Base-by-base conservation (phyloP, 345 rosid species). In the Clausena lansium region DNA sequence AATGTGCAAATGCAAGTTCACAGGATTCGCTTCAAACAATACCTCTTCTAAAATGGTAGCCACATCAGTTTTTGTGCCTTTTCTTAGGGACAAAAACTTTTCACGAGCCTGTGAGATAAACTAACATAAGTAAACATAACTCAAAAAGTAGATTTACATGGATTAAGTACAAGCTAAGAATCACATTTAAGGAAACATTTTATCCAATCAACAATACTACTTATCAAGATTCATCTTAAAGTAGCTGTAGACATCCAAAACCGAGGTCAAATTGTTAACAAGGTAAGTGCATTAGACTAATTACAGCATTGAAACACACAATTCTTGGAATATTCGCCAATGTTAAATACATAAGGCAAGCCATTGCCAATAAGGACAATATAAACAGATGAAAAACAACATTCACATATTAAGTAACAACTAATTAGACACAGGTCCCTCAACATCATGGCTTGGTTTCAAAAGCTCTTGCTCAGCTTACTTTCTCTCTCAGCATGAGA, bases 31-130 rank as follows among this genome's bases (percentile, higher is more conserved):
- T 57, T 73, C 69, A 71, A 77, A 78, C 45, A 76, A 78, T 90
- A 95, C 99, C 94, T 92, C 97, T 83, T 96, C 97, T 74, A 94
- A 85, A 73, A 86, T 84, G 78, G 79, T 73, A 66, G 97, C 97
- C 57, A 94, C 89, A 41, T 90, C 94, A 80, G 77, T 77, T 86
- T 82, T 92, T 32, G 98, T 94, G 80, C 98, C 97, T 86, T 96
- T 96, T 92, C 95, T 91, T 79, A 96, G 74, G 30, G 99, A 92
- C 68, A 95, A 86, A 87, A 92, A 95, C 87, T 93, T 95, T 85
- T 95, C 99, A 76, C 99, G 98, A 80, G 97, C 94, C 99, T 95
- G 82, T 67, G 67, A 32, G 77, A 84, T 63, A 50, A 74, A 57
- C 70, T 27, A 30, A 35, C 17, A 28, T 4, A 60, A 38, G 30